Evolutionary conservation across 2,329 filamentous ascomycete species (phyloP), one percentile per base, ranked within the genome.

Genomic region (Chaetomium olivaceum): DNA sequence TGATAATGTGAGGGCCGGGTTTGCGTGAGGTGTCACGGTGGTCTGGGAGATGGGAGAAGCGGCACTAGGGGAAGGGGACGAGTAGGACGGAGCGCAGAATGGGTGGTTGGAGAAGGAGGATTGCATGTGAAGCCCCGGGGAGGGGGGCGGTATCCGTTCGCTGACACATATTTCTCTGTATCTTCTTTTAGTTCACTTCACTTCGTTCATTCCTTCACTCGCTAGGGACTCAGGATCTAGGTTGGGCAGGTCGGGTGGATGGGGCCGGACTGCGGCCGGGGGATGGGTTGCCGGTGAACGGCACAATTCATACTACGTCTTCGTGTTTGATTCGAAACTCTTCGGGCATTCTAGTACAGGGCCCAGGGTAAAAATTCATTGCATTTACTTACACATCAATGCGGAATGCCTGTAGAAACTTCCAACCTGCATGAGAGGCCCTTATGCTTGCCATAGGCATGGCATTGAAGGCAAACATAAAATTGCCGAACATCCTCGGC

Each of bases 1-100:
- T 72, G 80, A 80, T 51, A 89, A 89, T 71, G 74, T 89, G 27
- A 67, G 39, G 65, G 56, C 56, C 0, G 64, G 64, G 46, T 69
- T 71, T 62, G 14, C 59, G 12, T 72, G 36, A 66, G 51, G 9
- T 2, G n/a, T n/a, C n/a, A n/a, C n/a, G 39, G 19, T 23, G 23
- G 50, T 16, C 2, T 55, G 27, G 16, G n/a, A 33, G 52, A 12
- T 12, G 33, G 33, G 9, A 9, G 9, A 12, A 9, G 52, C n/a
- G n/a, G n/a, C n/a, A n/a, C n/a, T 9, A 4, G 16, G 27, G 21
- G 14, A 11, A 16, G 51, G 29, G 4, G 27, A n/a, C 2, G 27
- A 1, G 50, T 1, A 7, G 46, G 8, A 8, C 27, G 7, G 50
- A 14, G 21, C 3, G 14, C 16, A 43, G 4, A 2, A 19, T 14